Conservation (phyloP, 306 rosid genomes). For the Cucumis melo region DNA sequence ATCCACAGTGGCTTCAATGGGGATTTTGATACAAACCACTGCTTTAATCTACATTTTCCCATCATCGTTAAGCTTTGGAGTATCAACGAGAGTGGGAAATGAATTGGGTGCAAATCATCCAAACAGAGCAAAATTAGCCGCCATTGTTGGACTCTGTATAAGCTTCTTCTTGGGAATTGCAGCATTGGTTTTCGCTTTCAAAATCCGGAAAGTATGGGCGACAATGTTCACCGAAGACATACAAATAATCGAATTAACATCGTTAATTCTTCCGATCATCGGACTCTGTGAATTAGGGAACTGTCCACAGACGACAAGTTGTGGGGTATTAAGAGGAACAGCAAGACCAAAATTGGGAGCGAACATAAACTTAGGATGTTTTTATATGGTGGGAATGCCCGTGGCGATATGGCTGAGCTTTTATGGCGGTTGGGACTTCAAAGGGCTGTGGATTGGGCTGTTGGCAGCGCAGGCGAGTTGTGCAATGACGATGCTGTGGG, state of each 20-base stretch:
- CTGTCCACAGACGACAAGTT: conserved; percentile 80
- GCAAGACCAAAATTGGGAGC: conserved; percentile 86
- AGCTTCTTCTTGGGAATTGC: conserved; percentile 48
- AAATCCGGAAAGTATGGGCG: conserved; percentile 62
- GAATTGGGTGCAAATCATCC: conserved; percentile 72
- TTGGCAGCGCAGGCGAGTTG: conserved; percentile 74
- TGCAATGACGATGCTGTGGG: conserved; percentile 51
- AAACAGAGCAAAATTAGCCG: conserved; percentile 35
- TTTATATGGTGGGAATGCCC: conserved; percentile 86
- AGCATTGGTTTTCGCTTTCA: conserved; percentile 47
- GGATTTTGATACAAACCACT: conserved; percentile 76
- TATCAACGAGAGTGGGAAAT: conserved; percentile 84
- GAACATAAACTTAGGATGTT: conserved; percentile 64
- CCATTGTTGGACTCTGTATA: conserved; percentile 45
- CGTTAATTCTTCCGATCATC: conserved; percentile 57
- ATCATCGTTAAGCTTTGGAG: conserved; percentile 70
- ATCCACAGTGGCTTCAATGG: conserved; percentile 90
- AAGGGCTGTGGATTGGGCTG: conserved; percentile 78
- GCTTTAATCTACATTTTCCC: conserved; percentile 86
- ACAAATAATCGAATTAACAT: conserved; percentile 53
- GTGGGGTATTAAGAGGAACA: conserved; percentile 83
- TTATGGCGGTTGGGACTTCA: conserved; percentile 54
- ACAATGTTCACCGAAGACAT: conserved; percentile 56
- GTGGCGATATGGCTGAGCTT: conserved; percentile 62
- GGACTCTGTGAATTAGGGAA: conserved; percentile 88